Conservation (phyloP, 345 rosid genomes). For the Kandelia obovata region DNA sequence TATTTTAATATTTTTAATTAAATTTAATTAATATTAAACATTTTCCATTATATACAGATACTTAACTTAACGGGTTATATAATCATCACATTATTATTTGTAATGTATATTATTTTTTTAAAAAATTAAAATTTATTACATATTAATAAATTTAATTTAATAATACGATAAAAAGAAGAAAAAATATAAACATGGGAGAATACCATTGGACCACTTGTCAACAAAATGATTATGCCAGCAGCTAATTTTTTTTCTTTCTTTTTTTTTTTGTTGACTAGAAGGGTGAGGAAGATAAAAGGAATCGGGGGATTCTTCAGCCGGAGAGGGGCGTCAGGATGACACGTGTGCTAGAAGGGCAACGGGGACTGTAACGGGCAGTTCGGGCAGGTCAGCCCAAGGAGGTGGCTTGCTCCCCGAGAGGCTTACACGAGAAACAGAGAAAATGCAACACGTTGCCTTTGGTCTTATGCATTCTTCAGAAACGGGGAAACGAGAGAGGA, state of each 20-base stretch:
- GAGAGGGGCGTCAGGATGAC: constrained; percentile 6
- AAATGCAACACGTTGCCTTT: constrained; percentile 28
- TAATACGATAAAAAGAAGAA: too few relatives aligned
- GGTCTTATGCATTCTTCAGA: constrained; percentile 5
- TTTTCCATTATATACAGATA: too few relatives aligned
- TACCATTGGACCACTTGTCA: constrained; percentile 12
- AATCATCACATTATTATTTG: too few relatives aligned
- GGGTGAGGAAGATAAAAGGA: background rate
- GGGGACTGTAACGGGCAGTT: constrained; percentile 15
- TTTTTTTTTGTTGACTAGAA: background rate
- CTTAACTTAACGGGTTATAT: too few relatives aligned
- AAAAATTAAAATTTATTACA: too few relatives aligned
- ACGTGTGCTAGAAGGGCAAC: constrained; percentile 24
- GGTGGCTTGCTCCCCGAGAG: constrained; percentile 10
- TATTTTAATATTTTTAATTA: too few relatives aligned
- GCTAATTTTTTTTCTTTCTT: background rate
- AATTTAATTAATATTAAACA: too few relatives aligned
- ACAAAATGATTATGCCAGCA: background rate
- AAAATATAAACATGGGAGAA: background rate
- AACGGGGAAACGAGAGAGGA: background rate
- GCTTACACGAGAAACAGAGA: constrained; percentile 17
- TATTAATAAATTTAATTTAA: too few relatives aligned
- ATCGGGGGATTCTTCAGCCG: background rate
- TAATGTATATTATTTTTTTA: too few relatives aligned
- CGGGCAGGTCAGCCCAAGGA: constrained; percentile 21